Evolutionary conservation across 768 basidiomycete genomes (phyloP).

Genomic region (Boletellus ananas): DNA sequence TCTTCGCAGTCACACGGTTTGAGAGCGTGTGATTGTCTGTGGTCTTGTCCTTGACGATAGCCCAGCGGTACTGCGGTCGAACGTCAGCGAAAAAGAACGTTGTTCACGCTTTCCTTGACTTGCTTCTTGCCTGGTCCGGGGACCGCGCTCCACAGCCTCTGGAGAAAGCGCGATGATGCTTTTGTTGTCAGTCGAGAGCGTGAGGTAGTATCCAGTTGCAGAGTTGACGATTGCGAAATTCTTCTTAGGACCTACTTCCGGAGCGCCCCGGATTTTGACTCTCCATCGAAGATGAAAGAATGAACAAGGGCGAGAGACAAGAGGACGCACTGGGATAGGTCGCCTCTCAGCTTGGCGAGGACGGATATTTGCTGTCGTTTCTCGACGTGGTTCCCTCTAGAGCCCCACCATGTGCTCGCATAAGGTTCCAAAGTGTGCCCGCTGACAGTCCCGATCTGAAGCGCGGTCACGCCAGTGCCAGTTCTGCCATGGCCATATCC

Average conservation of each 20-base stretch:
- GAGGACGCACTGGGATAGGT: background rate
- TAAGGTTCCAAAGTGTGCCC: background rate
- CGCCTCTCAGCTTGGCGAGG: background rate
- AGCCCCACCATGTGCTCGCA: background rate
- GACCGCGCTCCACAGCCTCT: background rate
- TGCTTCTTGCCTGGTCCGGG: background rate
- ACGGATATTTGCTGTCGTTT: background rate
- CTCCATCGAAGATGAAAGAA: background rate
- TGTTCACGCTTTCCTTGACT: background rate
- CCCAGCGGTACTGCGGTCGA: background rate
- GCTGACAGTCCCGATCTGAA: background rate
- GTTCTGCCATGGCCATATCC: background rate
- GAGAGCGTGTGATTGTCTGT: background rate
- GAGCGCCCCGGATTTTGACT: background rate
- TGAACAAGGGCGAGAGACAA: background rate
- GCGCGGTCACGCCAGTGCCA: background rate
- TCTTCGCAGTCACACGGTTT: background rate
- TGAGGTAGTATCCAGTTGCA: background rate
- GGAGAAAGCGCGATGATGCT: background rate
- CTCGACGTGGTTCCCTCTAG: background rate
- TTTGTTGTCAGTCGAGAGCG: background rate
- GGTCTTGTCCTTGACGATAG: background rate
- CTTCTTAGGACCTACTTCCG: background rate
- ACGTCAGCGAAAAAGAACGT: too few species aligned
- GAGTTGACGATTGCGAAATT: background rate